Conservation (phyloP, 73 alveolate genomes). For the Symbiodinium pilosum region DNA sequence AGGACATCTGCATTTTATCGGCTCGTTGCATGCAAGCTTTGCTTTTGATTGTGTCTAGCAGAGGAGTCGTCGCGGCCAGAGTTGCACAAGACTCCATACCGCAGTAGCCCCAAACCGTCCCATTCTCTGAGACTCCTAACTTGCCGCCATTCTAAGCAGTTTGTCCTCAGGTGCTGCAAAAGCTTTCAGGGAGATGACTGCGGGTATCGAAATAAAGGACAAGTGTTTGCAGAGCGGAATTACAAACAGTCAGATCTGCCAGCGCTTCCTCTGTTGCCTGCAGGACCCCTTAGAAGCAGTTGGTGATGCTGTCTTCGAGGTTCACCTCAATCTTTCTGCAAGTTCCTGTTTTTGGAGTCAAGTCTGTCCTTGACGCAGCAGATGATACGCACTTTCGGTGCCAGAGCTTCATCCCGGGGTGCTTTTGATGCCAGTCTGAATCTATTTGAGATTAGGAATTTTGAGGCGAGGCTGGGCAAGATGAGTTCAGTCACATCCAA, state of each 20-base stretch:
- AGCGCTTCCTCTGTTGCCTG: no score
- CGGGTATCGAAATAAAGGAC: background rate
- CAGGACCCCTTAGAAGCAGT: background rate
- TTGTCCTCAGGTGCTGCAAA: background rate
- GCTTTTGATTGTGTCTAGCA: background rate
- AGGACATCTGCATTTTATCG: background rate
- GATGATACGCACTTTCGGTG: no score
- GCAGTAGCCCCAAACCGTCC: background rate
- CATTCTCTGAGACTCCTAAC: background rate
- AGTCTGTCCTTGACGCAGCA: no score
- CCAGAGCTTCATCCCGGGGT: no score
- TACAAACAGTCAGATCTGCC: no score
- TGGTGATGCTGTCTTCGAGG: constrained; percentile 2
- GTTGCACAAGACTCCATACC: constrained; percentile 5
- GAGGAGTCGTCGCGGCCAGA: constrained; percentile 39
- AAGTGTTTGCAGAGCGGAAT: background rate
- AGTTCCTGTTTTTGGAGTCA: no score
- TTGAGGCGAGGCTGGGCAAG: no score
- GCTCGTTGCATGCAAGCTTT: background rate
- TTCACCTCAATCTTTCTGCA: no score
- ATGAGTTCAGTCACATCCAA: no score
- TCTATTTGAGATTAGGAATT: no score
- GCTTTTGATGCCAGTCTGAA: no score
- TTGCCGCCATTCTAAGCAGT: background rate
- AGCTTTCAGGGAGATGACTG: constrained; percentile 18